Percentiles rank a stretch among this genome's conserved stretches.
Evolutionary conservation across 495 filamentous ascomycete species (phyloP).

Genomic region (Penicillium mononematosum): DNA sequence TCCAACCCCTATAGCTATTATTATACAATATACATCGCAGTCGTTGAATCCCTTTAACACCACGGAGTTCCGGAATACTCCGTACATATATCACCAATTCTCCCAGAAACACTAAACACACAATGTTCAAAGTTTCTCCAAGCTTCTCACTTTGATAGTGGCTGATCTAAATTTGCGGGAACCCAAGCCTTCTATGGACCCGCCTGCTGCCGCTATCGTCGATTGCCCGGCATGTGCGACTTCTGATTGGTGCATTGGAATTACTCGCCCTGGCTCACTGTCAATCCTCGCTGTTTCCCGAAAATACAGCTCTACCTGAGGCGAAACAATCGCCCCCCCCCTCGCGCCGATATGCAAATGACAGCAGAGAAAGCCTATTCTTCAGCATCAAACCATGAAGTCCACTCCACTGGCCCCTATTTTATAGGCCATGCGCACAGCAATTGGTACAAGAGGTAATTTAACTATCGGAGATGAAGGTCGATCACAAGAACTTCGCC

Average conservation of each 20-base stretch:
- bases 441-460: neutral
- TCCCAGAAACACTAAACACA: neutral
- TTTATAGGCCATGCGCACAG: neutral
- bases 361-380: neutral
- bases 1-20: neutral
- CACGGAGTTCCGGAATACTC: too few species aligned
- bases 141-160: constrained; percentile 12
- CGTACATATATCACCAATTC: too few species aligned
- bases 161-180: constrained; percentile 30
- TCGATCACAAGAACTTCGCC: neutral
- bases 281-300: constrained; percentile 7
- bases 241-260: constrained; percentile 30
- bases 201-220: constrained; percentile 28
- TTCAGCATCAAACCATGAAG: constrained; percentile 1
- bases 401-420: constrained; percentile 14
- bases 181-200: constrained; percentile 29
- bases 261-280: constrained; percentile 24
- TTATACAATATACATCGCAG: neutral
- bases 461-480: neutral
- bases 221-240: constrained; percentile 22
- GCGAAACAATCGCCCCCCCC: constrained; percentile 14
- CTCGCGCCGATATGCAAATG: constrained; percentile 9
- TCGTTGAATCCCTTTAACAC: neutral
- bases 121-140: constrained; percentile 5
- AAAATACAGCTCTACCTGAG: constrained; percentile 14